A percentile compares a stretch with the other conserved stretches of the same genome.
These are phyloP conservation scores for Coniophora puteana DNA, from an alignment of 1,284 basidiomycete species.

Conservation along the genomic window DNA sequence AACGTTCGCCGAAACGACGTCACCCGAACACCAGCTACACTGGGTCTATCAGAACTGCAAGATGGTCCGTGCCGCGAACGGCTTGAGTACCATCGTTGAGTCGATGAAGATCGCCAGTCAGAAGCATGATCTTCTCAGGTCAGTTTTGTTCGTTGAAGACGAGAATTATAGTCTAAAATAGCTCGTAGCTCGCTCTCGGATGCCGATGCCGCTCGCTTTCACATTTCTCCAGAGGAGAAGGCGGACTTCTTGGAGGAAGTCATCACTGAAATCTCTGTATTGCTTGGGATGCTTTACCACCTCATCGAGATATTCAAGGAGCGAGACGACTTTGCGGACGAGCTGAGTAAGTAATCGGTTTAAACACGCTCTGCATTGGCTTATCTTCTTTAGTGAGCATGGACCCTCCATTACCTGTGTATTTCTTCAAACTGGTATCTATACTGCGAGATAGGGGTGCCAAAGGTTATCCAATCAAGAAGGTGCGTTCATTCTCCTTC, in stretches of 20 bases:
- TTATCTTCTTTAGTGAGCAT: slow-evolving; percentile 70
- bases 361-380: slow-evolving; percentile 8
- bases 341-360: slow-evolving; percentile 72
- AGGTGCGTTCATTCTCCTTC: slow-evolving; percentile 45
- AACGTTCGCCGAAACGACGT: slow-evolving; percentile 86
- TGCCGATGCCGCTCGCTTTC: slow-evolving; percentile 62
- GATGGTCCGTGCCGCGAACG: slow-evolving; percentile 81
- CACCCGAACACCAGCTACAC: slow-evolving; percentile 91
- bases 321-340: slow-evolving; percentile 91
- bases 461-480: slow-evolving; percentile 95
- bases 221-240: slow-evolving; percentile 66
- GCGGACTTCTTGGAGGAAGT: slow-evolving; percentile 83
- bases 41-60: slow-evolving; percentile 96
- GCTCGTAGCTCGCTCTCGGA: slow-evolving; percentile 63
- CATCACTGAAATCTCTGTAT: slow-evolving; percentile 87
- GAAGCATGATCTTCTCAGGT: slow-evolving; percentile 86
- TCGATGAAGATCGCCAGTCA: slow-evolving; percentile 88
- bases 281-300: slow-evolving; percentile 92
- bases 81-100: slow-evolving; percentile 79
- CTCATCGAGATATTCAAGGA: slow-evolving; percentile 89
- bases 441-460: slow-evolving; percentile 91
- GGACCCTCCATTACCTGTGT: slow-evolving; percentile 92
- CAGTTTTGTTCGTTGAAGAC: slow-evolving; percentile 14
- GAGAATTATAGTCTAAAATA: slow-evolving; percentile 8
- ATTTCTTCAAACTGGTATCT: slow-evolving; percentile 87